Conservation (phyloP, 495 filamentous ascomycete genomes). For the Penicillium lagena region DNA sequence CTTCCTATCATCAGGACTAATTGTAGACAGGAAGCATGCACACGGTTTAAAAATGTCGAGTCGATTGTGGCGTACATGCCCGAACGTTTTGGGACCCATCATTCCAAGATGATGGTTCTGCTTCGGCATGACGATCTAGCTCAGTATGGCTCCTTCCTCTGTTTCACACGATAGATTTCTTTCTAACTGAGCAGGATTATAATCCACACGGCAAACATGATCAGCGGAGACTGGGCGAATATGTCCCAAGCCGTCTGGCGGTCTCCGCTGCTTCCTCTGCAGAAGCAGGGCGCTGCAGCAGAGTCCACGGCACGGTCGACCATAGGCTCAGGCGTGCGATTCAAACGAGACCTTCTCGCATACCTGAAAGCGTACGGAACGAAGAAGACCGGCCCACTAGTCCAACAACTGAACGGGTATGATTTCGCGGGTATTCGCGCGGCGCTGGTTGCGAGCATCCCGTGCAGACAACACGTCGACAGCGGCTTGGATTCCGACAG, state of each 20-base stretch:
- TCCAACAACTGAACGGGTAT: constrained; percentile 51
- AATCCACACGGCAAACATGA: constrained; percentile 90
- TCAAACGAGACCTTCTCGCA: constrained; percentile 68
- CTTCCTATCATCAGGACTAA: constrained; percentile 1
- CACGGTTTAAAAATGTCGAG: constrained; percentile 59
- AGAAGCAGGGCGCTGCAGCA: constrained; percentile 1
- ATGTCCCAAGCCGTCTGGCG: constrained; percentile 83
- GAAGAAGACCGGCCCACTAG: constrained; percentile 43
- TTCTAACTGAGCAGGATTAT: constrained; percentile 43
- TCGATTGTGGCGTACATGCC: constrained; percentile 75
- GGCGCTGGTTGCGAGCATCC: constrained; percentile 70
- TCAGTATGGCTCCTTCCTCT: constrained; percentile 39
- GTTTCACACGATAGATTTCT: background rate
- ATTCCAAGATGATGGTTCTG: constrained; percentile 81
- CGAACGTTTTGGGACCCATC: constrained; percentile 83
- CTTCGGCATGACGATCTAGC: constrained; percentile 70
- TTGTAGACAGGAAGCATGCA: constrained; percentile 46
- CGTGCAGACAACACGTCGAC: constrained; percentile 51
- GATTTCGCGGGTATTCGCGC: constrained; percentile 69
- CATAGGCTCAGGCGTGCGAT: constrained; percentile 58
- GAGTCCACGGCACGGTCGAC: constrained; percentile 4
- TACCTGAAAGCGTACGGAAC: constrained; percentile 68
- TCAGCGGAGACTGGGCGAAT: constrained; percentile 75
- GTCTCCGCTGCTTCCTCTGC: constrained; percentile 63
- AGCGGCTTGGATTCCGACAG: constrained; percentile 22